Evolutionary conservation across 495 filamentous ascomycete genomes (phyloP), one percentile per base, ranked within the genome.

Genomic region (Xylaria telfairii): DNA sequence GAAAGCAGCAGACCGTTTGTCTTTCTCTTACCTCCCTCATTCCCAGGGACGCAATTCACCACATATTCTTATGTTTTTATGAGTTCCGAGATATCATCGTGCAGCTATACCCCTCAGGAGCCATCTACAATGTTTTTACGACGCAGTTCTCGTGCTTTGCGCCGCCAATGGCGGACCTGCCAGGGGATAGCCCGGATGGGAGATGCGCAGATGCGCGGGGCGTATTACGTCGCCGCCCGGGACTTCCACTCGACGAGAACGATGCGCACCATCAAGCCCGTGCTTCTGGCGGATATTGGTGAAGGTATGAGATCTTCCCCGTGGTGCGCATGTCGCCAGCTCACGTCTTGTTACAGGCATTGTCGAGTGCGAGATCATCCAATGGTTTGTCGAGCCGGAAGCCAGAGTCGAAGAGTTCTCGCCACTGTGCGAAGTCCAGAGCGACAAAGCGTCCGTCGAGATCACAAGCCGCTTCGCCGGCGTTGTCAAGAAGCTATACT

Each of bases 311-410:
- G 10, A 1, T 6, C 13, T 41, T 56, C 46, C 3, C 4, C 10
- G 3, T 32, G 19, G 17, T 19, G 28, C 1, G 49, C 24, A 57
- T 30, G 13, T 21, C 4, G 41, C 61, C 67, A 39, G 26, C 56
- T 49, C 39, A 44, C 56, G 17, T 26, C 9, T 57, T 66, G 49
- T 53, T 60, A 49, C 69, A 97, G 94, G 96, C 60, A 99, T 98
- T 76, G 93, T 94, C 73, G 96, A 99, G 82, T 96, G 96, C 80
- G 95, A 98, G 80, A 93, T 99, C 76, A 98, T 98, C 74, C 96
- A 98, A 84, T 99, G 96, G 96, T 99, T 98, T 80, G 96, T 98
- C 71, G 92, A 97, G 80, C 95, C 97, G 63, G 95, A 92, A 62
- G 96, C 96, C 30, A 90, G 93, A 65, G 94, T 99, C 73, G 95